A percentile compares a stretch with the other conserved stretches of the same genome.
phyloP scores from a whole-genome alignment of 768 basidiomycete species.

The Daedalea quercina region DNA sequence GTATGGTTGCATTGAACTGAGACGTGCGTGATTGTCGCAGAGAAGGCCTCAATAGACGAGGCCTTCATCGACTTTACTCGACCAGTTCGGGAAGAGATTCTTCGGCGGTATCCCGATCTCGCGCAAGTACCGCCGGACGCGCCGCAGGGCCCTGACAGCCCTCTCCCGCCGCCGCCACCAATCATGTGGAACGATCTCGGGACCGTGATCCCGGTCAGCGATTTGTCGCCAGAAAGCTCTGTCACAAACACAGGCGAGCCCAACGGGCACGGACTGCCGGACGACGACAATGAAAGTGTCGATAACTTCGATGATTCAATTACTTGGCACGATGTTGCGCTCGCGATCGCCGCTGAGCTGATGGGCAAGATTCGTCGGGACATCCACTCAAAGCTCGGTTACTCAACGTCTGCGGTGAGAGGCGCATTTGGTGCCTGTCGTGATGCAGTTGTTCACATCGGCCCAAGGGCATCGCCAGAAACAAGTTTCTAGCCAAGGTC shows the following conservation, averaged over 20 bases:
- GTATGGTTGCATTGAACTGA: neutral
- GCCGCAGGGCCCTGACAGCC: slow-evolving; percentile 65
- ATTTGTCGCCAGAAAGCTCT: slow-evolving; percentile 15
- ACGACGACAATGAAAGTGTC: neutral
- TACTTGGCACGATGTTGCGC: slow-evolving; percentile 91
- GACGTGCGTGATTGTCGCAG: slow-evolving; percentile 31
- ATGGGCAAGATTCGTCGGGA: slow-evolving; percentile 71
- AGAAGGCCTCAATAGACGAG: slow-evolving; percentile 97
- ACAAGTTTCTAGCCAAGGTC: slow-evolving; percentile 94
- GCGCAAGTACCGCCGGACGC: slow-evolving; percentile 61
- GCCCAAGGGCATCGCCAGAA: slow-evolving; percentile 77
- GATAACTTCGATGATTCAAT: slow-evolving; percentile 29
- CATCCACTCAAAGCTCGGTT: slow-evolving; percentile 68
- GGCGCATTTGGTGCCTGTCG: neutral
- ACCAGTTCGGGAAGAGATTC: slow-evolving; percentile 67
- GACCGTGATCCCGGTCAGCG: slow-evolving; percentile 53
- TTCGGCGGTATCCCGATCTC: slow-evolving; percentile 75
- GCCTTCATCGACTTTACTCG: slow-evolving; percentile 90
- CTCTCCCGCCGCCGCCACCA: slow-evolving; percentile 66
- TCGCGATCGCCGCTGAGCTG: slow-evolving; percentile 83
- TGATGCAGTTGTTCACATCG: neutral
- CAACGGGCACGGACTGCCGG: neutral
- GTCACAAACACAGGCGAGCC: slow-evolving; percentile 11
- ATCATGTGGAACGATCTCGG: slow-evolving; percentile 56
- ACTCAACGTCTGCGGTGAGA: slow-evolving; percentile 89